These are phyloP conservation scores for Cadophora sp. DNA, from an alignment of 2,329 filamentous ascomycete genomes.

Conservation along the genomic window DNA sequence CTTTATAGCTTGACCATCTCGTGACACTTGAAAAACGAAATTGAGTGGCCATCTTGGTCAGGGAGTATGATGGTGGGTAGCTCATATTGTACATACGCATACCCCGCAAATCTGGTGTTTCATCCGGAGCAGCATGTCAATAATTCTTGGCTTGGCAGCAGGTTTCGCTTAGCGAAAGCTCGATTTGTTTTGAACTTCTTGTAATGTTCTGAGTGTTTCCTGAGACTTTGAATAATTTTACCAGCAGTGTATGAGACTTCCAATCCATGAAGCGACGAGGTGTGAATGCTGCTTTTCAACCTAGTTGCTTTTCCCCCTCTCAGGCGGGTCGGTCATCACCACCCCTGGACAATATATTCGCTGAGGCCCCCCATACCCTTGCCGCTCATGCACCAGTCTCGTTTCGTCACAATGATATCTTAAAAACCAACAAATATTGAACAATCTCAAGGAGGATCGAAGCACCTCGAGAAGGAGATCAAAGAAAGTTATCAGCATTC, in stretches of 20 bases:
- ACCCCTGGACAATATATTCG: neutral
- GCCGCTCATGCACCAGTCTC: neutral
- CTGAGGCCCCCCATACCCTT: neutral
- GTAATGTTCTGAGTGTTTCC: too few relatives aligned
- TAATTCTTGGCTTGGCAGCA: neutral
- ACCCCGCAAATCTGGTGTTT: neutral
- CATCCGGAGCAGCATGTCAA: neutral
- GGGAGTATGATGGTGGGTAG: neutral
- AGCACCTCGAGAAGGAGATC: too few relatives aligned
- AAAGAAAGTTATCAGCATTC: too few relatives aligned
- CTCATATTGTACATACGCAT: neutral
- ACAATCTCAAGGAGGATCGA: neutral
- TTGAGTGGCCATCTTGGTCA: neutral
- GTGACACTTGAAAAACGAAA: neutral
- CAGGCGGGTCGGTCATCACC: too few relatives aligned
- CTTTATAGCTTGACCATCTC: neutral
- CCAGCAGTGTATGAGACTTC: too few relatives aligned
- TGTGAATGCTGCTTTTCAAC: too few relatives aligned
- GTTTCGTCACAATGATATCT: neutral
- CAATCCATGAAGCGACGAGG: too few relatives aligned
- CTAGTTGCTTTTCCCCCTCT: too few relatives aligned
- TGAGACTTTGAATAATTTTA: too few relatives aligned
- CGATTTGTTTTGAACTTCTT: too few relatives aligned
- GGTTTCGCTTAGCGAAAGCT: too few relatives aligned
- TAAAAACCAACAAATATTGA: neutral